phyloP scores from a whole-genome alignment of 805 yeast genomes.

The Candida ipomoeae region DNA sequence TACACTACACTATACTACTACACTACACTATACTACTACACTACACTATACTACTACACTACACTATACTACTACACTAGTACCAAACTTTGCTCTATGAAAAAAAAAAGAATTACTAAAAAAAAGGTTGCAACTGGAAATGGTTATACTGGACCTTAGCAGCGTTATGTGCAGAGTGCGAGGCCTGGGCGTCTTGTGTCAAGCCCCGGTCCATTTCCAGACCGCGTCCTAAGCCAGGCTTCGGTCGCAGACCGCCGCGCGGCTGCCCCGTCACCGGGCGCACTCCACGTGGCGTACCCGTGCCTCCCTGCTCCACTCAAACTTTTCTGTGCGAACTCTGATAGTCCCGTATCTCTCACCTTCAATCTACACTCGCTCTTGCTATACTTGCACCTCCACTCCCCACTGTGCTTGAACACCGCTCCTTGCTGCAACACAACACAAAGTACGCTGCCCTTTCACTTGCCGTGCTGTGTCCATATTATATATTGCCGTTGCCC shows the following conservation, averaged over 20 bases:
- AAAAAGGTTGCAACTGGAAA: too few species aligned
- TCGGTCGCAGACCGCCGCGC: neutral
- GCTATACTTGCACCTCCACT: neutral
- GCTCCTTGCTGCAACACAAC: neutral
- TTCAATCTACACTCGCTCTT: neutral
- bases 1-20: too few species aligned
- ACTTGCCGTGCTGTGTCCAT: neutral
- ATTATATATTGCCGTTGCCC: neutral
- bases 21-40: too few species aligned
- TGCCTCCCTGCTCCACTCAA: neutral
- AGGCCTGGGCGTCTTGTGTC: too few species aligned
- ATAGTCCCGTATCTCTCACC: constrained; percentile 1
- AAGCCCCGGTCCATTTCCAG: too few species aligned
- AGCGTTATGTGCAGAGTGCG: too few species aligned
- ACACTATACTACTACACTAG: too few species aligned
- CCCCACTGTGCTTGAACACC: neutral
- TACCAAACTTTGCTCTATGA: too few species aligned
- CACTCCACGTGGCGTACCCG: neutral
- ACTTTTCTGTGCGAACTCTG: constrained; percentile 4
- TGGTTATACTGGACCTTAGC: too few species aligned
- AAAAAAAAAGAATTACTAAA: too few species aligned
- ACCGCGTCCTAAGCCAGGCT: neutral
- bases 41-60: too few species aligned
- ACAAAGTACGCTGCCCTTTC: neutral
- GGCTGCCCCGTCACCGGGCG: neutral